Conservation (phyloP, 768 basidiomycete genomes). For the Clitopilus passeckerianus region DNA sequence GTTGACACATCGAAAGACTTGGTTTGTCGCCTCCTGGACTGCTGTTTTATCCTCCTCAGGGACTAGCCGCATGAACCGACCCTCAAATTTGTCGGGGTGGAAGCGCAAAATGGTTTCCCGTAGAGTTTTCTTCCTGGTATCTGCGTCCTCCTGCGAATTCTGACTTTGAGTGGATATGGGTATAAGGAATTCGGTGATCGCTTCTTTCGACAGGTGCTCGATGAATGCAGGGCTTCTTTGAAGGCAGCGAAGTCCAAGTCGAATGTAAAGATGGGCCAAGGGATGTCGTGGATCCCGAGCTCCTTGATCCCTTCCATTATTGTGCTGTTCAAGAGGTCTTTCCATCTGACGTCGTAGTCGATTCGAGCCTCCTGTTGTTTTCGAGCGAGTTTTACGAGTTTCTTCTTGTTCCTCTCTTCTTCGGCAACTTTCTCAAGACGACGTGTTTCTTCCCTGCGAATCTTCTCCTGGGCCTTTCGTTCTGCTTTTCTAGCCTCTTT, state of each 20-base stretch:
- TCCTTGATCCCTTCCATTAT: conserved; percentile 16
- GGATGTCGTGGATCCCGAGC: conserved; percentile 56
- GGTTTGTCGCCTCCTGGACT: conserved; percentile 58
- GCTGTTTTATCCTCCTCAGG: conserved; percentile 36
- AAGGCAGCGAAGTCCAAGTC: neutral
- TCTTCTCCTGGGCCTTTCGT: conserved; percentile 48
- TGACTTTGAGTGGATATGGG: conserved; percentile 13
- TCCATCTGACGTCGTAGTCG: conserved; percentile 58
- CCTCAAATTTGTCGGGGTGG: conserved; percentile 82
- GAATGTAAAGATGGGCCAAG: conserved; percentile 55
- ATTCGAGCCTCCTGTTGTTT: conserved; percentile 41
- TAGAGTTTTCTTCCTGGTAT: conserved; percentile 36
- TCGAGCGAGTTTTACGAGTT: conserved; percentile 39
- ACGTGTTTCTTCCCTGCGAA: conserved; percentile 46
- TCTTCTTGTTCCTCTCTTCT: conserved; percentile 45
- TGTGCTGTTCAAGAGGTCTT: conserved; percentile 29
- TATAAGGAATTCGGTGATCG: conserved; percentile 56
- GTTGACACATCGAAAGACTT: conserved; percentile 59
- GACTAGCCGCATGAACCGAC: conserved; percentile 56
- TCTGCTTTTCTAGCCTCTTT: conserved; percentile 49
- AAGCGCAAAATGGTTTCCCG: conserved; percentile 69
- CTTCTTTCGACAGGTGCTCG: conserved; percentile 46
- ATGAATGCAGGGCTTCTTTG: conserved; percentile 19
- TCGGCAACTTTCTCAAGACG: conserved; percentile 46
- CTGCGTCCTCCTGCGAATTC: conserved; percentile 31